Conservation (phyloP, 352 stramenopile species). For the Pelagophyceae sp. region DNA sequence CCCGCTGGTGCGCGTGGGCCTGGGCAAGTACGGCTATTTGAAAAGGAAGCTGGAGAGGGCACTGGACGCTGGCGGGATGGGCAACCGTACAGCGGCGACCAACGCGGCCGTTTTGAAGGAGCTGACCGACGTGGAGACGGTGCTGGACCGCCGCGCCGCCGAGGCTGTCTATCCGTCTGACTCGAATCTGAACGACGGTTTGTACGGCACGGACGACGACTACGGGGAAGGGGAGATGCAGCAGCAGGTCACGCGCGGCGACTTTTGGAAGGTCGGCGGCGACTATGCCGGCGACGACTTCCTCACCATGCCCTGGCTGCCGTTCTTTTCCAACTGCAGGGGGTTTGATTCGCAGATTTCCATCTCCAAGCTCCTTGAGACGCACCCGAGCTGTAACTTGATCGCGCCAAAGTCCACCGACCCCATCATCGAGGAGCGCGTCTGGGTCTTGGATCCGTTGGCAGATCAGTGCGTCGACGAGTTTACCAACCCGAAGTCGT, state of each 20-base stretch:
- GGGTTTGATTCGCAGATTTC: conserved; percentile 85
- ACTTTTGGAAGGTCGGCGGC: background rate
- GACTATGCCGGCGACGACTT: conserved; percentile 36
- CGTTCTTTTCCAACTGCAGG: conserved; percentile 88
- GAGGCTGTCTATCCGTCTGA: conserved; percentile 31
- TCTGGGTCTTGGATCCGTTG: conserved; percentile 33
- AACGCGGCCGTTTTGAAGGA: conserved; percentile 30
- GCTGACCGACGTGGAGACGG: conserved; percentile 42
- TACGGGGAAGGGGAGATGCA: conserved; percentile 35
- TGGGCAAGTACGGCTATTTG: conserved; percentile 48
- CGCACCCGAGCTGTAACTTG: conserved; percentile 78
- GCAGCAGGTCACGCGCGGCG: background rate
- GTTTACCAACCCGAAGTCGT: conserved; percentile 38
- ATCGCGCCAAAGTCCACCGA: background rate
- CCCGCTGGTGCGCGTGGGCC: conserved; percentile 4
- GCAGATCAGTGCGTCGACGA: conserved; percentile 65
- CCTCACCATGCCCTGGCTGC: conserved; percentile 82
- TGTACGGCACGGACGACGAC: conserved; percentile 45
- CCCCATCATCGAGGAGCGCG: background rate
- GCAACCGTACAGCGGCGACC: background rate
- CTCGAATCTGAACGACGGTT: conserved; percentile 38
- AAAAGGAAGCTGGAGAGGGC: conserved; percentile 34
- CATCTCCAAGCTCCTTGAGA: conserved; percentile 82
- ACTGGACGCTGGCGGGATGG: background rate
- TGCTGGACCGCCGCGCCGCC: conserved; percentile 41